Conservation (phyloP, 1,284 basidiomycete species). For the Ceratobasidium sp. region DNA sequence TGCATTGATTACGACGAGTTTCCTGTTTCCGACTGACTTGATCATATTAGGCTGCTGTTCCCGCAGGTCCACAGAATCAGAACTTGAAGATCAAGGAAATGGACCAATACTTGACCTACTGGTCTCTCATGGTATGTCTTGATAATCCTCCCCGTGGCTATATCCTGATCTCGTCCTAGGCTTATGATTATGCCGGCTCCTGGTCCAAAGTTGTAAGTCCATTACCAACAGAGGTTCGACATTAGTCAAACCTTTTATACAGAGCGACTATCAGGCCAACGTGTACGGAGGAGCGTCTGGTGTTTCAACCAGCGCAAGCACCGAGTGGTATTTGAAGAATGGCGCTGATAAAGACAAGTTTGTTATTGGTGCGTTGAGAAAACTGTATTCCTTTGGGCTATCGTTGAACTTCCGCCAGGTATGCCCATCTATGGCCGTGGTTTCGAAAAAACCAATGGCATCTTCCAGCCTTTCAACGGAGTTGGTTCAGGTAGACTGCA, state of each 20-base stretch:
- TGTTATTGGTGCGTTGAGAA: conserved; percentile 64
- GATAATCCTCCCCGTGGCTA: background rate
- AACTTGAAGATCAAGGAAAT: conserved; percentile 55
- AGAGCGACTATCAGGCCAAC: conserved; percentile 79
- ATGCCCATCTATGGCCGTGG: conserved; percentile 85
- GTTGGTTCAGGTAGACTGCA: conserved; percentile 60
- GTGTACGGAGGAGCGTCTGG: conserved; percentile 69
- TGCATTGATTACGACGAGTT: background rate
- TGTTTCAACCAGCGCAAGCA: conserved; percentile 72
- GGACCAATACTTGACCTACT: conserved; percentile 58
- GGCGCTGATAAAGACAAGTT: conserved; percentile 79
- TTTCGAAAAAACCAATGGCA: conserved; percentile 66
- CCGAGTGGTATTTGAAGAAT: conserved; percentile 66
- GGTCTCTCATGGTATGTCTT: conserved; percentile 60
- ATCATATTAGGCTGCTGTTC: conserved; percentile 50
- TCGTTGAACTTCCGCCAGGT: conserved; percentile 52
- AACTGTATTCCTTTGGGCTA: background rate
- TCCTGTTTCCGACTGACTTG: background rate
- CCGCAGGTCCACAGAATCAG: conserved; percentile 55
- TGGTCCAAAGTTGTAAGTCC: conserved; percentile 58
- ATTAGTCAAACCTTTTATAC: background rate
- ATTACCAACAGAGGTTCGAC: no score
- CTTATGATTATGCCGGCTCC: conserved; percentile 77
- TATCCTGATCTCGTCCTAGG: conserved; percentile 59
- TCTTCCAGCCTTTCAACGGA: conserved; percentile 75